These are phyloP conservation scores for Nigrospora osmanthi DNA, from an alignment of 2,329 filamentous ascomycete species.

Conservation along the genomic window DNA sequence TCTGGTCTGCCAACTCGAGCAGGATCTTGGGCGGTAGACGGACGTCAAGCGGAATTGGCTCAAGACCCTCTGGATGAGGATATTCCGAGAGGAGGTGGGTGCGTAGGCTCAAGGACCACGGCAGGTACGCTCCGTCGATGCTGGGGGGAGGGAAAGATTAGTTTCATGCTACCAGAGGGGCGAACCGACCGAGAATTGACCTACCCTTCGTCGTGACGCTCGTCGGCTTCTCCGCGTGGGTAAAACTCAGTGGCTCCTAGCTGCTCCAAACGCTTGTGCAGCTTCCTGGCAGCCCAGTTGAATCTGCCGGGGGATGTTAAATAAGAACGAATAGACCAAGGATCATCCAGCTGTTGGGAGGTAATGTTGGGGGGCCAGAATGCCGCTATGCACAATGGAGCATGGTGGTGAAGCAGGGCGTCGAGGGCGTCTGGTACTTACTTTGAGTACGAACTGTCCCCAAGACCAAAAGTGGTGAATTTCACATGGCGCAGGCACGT, in stretches of 20 bases:
- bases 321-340: no score
- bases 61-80: slow-evolving; percentile 58
- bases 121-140: slow-evolving; percentile 72
- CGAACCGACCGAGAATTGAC: slow-evolving; percentile 14
- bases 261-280: slow-evolving; percentile 76
- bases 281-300: slow-evolving; percentile 86
- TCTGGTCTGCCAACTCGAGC: slow-evolving; percentile 29
- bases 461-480: slow-evolving; percentile 85
- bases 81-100: slow-evolving; percentile 57
- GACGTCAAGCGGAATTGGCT: slow-evolving; percentile 66
- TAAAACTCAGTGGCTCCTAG: slow-evolving; percentile 74
- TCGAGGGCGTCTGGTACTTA: slow-evolving; percentile 38
- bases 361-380: no score
- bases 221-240: slow-evolving; percentile 79
- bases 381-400: no score
- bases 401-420: not conserved
- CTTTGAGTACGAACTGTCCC: slow-evolving; percentile 92
- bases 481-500: slow-evolving; percentile 59
- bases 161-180: not conserved
- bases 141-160: slow-evolving; percentile 38
- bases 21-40: slow-evolving; percentile 71
- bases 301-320: slow-evolving; percentile 37
- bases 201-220: slow-evolving; percentile 87
- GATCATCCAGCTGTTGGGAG: no score
- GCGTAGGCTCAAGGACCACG: slow-evolving; percentile 65